phyloP scores from a whole-genome alignment of 192 early-diverging fungal genomes.

The Rhizoclosmatium globosum region DNA sequence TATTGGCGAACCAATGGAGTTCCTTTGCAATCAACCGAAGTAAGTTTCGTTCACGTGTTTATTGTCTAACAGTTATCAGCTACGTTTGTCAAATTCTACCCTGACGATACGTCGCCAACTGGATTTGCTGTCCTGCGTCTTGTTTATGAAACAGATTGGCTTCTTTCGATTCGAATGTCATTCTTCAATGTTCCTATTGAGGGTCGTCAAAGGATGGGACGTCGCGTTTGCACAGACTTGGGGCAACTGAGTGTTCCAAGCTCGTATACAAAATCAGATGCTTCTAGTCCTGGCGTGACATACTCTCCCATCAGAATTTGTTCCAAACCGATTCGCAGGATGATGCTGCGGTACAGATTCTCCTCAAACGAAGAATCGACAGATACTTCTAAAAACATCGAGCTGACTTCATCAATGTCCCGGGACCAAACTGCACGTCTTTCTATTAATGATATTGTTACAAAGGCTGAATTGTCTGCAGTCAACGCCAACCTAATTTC shows the following conservation, averaged over 20 bases:
- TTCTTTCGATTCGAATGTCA: constrained; percentile 41
- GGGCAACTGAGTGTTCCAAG: constrained; percentile 9
- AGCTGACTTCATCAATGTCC: not conserved
- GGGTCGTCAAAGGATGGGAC: constrained; percentile 35
- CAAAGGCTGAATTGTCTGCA: constrained; percentile 14
- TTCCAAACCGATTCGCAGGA: constrained; percentile 45
- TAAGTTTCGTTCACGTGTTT: too few relatives aligned
- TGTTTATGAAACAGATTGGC: constrained; percentile 53
- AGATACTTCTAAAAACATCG: not conserved
- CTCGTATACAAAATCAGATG: constrained; percentile 15
- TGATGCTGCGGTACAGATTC: constrained; percentile 46
- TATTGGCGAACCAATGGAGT: constrained; percentile 46
- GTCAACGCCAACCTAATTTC: constrained; percentile 30
- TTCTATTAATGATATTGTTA: not conserved
- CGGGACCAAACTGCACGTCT: not conserved
- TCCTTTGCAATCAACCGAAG: constrained; percentile 43
- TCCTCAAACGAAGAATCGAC: constrained; percentile 23
- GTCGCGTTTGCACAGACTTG: constrained; percentile 33
- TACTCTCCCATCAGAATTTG: constrained; percentile 54
- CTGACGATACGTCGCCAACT: constrained; percentile 28
- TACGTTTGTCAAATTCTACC: constrained; percentile 44
- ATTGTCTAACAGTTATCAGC: not conserved
- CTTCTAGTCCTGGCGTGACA: constrained; percentile 14
- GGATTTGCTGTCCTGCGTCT: constrained; percentile 54
- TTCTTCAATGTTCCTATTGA: constrained; percentile 51